A percentile compares a stretch with the other conserved stretches of the same genome.
These are phyloP conservation scores for Aphanocladium album DNA, from an alignment of 2,329 filamentous ascomycete species.

Conservation along the genomic window DNA sequence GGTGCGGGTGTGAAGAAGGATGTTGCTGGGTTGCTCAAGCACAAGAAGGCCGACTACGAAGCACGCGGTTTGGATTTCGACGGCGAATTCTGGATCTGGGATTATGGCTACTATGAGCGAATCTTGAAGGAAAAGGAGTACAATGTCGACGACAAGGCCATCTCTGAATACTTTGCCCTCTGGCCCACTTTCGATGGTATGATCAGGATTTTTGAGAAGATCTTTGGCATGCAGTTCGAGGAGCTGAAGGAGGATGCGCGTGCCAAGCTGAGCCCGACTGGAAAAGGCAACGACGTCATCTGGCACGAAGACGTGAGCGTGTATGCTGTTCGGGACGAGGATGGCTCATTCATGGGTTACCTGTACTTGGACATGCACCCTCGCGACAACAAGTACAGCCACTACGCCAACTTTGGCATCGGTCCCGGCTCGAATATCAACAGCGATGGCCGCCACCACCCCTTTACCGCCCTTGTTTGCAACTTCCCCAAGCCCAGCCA, in stretches of 20 bases:
- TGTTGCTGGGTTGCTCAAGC: slow-evolving; percentile 60
- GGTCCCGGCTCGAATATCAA: slow-evolving; percentile 64
- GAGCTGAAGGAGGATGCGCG: slow-evolving; percentile 64
- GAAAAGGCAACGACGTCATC: slow-evolving; percentile 64
- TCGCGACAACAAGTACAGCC: slow-evolving; percentile 78
- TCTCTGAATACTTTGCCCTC: slow-evolving; percentile 80
- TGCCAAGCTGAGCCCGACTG: slow-evolving; percentile 58
- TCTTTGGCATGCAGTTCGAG: slow-evolving; percentile 52
- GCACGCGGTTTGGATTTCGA: slow-evolving; percentile 56
- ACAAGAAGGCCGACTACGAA: slow-evolving; percentile 68
- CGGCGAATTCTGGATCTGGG: slow-evolving; percentile 76
- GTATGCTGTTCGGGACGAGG: slow-evolving; percentile 75
- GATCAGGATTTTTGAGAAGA: slow-evolving; percentile 5
- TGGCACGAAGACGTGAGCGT: slow-evolving; percentile 81
- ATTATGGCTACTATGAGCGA: slow-evolving; percentile 73
- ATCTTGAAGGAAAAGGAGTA: slow-evolving; percentile 78
- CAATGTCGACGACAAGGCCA: slow-evolving; percentile 71
- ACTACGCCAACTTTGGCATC: slow-evolving; percentile 80
- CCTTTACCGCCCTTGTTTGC: slow-evolving; percentile 75
- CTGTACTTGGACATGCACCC: slow-evolving; percentile 79
- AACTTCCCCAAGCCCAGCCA: slow-evolving; percentile 78
- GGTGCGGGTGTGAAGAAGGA: slow-evolving; percentile 66
- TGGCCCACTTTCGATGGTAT: slow-evolving; percentile 69
- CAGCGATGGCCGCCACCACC: slow-evolving; percentile 67
- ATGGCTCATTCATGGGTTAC: slow-evolving; percentile 74